A percentile compares a stretch with the other conserved stretches of the same genome.
Evolutionary conservation across 2,329 filamentous ascomycete genomes (phyloP).

Genomic region (Pezizomycotina sp.): DNA sequence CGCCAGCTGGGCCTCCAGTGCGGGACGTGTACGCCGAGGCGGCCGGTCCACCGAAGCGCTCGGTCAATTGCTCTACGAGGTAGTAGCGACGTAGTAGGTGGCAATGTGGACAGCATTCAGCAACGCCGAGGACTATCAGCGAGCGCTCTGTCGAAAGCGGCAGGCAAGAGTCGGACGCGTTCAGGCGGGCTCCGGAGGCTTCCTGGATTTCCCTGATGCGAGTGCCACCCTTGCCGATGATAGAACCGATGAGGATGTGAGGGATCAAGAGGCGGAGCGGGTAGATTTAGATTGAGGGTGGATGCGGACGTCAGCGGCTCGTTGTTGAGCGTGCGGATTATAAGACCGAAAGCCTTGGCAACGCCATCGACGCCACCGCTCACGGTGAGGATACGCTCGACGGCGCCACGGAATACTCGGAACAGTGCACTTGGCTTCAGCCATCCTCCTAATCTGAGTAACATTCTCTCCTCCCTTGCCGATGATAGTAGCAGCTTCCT

Average conservation of each 20-base stretch:
- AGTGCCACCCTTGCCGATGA: constrained; percentile 92
- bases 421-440: constrained; percentile 97
- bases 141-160: constrained; percentile 92
- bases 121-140: constrained; percentile 93
- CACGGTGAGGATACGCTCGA: constrained; percentile 93
- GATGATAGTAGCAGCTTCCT: constrained; percentile 92
- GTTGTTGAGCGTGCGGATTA: constrained; percentile 95
- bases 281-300: constrained; percentile 86
- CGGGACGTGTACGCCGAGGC: constrained; percentile 96
- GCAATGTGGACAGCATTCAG: constrained; percentile 90
- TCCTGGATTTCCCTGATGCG: constrained; percentile 98
- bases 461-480: constrained; percentile 98
- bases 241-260: constrained; percentile 92
- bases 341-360: constrained; percentile 94
- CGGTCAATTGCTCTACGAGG: constrained; percentile 87
- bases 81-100: constrained; percentile 99
- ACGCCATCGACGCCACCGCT: constrained; percentile 92
- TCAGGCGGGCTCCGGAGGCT: constrained; percentile 85
- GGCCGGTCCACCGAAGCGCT: constrained; percentile 86
- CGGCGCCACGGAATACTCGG: constrained; percentile 90
- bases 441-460: constrained; percentile 85
- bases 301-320: constrained; percentile 79
- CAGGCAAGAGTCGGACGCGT: constrained; percentile 87
- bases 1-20: constrained; percentile 80
- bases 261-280: constrained; percentile 88